A percentile compares a stretch with the other conserved stretches of the same genome.
Conservation (phyloP, 1,284 basidiomycete species). For the Pulchroboletus neoregius region DNA sequence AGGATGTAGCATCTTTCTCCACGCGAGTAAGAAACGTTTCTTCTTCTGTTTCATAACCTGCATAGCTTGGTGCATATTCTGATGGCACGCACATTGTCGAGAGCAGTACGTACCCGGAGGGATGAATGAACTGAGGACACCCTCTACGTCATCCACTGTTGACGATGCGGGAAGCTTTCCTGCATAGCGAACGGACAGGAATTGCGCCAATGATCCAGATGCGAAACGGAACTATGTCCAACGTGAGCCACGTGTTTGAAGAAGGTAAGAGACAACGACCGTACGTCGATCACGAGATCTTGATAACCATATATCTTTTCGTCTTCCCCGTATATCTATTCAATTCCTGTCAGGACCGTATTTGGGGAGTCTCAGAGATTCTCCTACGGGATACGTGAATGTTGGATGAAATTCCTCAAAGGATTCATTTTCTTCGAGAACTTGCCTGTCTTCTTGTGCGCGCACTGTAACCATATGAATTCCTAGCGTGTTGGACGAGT, state of each 20-base stretch:
- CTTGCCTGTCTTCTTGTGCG: constrained; percentile 56
- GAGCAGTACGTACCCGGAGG: constrained; percentile 52
- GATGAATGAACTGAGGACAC: constrained; percentile 74
- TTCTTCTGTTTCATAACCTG: constrained; percentile 67
- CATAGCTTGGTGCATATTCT: neutral
- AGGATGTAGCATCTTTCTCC: constrained; percentile 68
- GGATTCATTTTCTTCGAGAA: constrained; percentile 54
- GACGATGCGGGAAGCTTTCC: constrained; percentile 66
- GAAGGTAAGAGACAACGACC: constrained; percentile 26
- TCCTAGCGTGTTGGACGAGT: constrained; percentile 6
- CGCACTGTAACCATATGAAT: constrained; percentile 45
- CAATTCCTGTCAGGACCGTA: constrained; percentile 7
- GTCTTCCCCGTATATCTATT: constrained; percentile 88
- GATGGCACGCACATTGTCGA: neutral
- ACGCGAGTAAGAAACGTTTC: constrained; percentile 63
- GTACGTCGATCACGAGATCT: constrained; percentile 76
- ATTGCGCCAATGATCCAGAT: constrained; percentile 81
- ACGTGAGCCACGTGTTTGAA: constrained; percentile 7
- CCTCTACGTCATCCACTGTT: constrained; percentile 87
- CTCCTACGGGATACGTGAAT: constrained; percentile 82
- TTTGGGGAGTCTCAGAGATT: neutral
- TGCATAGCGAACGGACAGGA: constrained; percentile 66
- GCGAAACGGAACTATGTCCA: constrained; percentile 72
- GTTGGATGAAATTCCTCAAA: constrained; percentile 71
- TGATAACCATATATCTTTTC: constrained; percentile 96